Conservation (phyloP, 768 basidiomycete species). For the Suillus spraguei region DNA sequence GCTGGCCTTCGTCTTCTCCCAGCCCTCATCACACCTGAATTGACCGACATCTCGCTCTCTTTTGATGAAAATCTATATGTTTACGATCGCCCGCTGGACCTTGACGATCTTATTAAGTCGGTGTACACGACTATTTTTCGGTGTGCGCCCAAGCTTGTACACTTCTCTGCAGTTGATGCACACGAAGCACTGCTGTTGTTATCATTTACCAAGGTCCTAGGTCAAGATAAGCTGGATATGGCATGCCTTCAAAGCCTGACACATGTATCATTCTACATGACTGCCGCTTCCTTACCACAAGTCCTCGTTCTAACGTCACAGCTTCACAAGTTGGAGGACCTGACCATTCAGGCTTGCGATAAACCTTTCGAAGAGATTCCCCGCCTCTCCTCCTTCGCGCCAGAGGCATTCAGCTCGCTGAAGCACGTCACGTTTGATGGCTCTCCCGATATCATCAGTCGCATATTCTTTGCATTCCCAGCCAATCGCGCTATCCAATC, state of each 20-base stretch:
- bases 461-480: no score
- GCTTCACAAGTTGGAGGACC: neutral
- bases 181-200: neutral
- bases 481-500: no score
- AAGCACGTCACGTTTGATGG: no score
- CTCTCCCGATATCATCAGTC: no score
- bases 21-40: no score
- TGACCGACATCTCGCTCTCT: no score
- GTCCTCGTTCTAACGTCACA: slow-evolving; percentile 3
- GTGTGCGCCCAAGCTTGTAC: slow-evolving; percentile 3
- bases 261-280: neutral
- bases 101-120: no score
- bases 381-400: neutral
- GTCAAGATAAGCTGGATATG: neutral
- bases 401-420: no score
- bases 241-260: neutral
- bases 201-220: neutral
- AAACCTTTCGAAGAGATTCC: slow-evolving; percentile 5
- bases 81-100: no score
- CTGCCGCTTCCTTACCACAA: slow-evolving; percentile 4
- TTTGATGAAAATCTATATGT: no score
- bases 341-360: neutral
- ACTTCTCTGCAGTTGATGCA: slow-evolving; percentile 5
- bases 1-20: no score
- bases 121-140: no score